Conservation (phyloP, 225 moss, liverwort and hornwort genomes). For the Physcomitrium patens region DNA sequence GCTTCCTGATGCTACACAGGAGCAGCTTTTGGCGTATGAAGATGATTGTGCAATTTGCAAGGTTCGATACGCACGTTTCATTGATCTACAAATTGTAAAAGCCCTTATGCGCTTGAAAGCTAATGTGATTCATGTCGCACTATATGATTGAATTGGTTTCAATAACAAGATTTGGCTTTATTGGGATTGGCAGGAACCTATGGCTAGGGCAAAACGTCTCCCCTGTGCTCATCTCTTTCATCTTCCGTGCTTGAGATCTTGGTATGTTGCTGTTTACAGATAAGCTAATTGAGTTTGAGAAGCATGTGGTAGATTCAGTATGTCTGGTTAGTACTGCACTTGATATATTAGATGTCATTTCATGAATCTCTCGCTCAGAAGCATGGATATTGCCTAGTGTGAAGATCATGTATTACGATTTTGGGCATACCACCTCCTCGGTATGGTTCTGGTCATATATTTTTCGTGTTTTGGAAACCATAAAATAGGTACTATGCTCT, state of each 20-base stretch:
- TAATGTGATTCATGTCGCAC: neutral
- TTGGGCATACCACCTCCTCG: neutral
- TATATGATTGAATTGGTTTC: neutral
- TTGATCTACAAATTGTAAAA: neutral
- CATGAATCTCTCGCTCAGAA: neutral
- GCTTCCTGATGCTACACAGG: conserved; percentile 90
- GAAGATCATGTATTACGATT: neutral
- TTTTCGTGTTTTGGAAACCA: neutral
- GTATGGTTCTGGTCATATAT: conserved; percentile 16
- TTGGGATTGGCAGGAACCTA: conserved; percentile 80
- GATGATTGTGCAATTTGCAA: conserved; percentile 99
- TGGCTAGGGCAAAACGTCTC: conserved; percentile 95
- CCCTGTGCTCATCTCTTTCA: conserved; percentile 98
- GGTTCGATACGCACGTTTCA: conserved; percentile 38
- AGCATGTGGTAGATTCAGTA: neutral
- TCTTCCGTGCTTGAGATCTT: conserved; percentile 96
- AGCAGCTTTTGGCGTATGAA: conserved; percentile 89
- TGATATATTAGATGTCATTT: conserved; percentile 4
- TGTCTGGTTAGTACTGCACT: conserved; percentile 7
- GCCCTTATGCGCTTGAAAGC: conserved; percentile 4
- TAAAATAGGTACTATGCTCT: neutral
- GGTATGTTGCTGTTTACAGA: conserved; percentile 48
- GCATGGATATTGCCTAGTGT: neutral
- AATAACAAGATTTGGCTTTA: conserved; percentile 26
- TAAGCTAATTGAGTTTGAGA: conserved; percentile 23